Evolutionary conservation across 257 asterid species (phyloP).

Genomic region (Ophiorrhiza pumila): DNA sequence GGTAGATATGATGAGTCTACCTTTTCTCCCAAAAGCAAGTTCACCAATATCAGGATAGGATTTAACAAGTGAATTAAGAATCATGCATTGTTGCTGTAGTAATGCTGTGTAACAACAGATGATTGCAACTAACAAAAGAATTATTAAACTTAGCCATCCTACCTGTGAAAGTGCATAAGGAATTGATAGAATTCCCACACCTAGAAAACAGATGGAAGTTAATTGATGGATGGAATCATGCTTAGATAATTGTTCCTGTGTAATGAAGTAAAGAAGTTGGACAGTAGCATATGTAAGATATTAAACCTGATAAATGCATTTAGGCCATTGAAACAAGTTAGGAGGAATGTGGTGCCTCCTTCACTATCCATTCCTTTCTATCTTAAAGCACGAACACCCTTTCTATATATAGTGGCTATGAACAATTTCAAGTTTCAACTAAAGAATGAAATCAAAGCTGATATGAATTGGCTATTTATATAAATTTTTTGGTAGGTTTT

Average conservation of each 20-base stretch:
- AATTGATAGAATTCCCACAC: conserved; percentile 48
- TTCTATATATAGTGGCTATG: no score
- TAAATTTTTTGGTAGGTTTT: no score
- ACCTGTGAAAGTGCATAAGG: conserved; percentile 51
- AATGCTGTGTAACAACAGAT: conserved; percentile 44
- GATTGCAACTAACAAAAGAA: conserved; percentile 28
- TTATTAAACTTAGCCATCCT: conserved; percentile 42
- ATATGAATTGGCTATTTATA: no score
- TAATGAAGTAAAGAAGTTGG: no score
- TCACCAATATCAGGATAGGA: conserved; percentile 53
- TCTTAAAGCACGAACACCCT: no score
- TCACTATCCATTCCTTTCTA: no score
- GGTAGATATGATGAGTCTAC: conserved; percentile 31
- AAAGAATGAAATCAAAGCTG: no score
- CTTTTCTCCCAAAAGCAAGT: conserved; percentile 43
- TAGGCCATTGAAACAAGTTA: conserved; percentile 51
- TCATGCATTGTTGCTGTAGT: conserved; percentile 44
- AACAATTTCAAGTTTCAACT: no score
- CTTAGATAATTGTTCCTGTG: no score
- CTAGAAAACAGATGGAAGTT: neutral
- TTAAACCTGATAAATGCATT: conserved; percentile 43
- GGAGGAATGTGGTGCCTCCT: conserved; percentile 35
- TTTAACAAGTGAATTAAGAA: conserved; percentile 23
- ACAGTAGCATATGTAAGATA: neutral
- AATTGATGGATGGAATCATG: neutral